Evolutionary conservation across 2,329 filamentous ascomycete species (phyloP), one percentile per base, ranked within the genome.

Genomic region (Exophiala calicioides): DNA sequence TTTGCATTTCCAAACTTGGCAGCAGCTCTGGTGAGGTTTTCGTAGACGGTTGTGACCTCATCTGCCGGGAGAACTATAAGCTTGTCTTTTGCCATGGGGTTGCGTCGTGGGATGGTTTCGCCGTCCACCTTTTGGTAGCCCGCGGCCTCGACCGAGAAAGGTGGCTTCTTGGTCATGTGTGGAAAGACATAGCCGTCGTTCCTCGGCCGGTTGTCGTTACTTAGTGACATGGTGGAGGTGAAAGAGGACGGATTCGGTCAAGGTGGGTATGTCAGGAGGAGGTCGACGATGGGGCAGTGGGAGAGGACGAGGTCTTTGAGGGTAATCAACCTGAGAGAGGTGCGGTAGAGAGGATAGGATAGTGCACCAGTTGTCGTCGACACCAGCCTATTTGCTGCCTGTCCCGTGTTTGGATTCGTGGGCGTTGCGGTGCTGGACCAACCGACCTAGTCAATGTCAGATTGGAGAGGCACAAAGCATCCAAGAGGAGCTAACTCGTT

Each of bases 31-130:
- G 79, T 79, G 61, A 95, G 74, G 56, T 95, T 80, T 60, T 94
- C 87, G 70, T 82, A 93, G 59, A 89, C 79, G 44, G 89, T 95
- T 57, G 77, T 72, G 65, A 91, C 77, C 55, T 84, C 85, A 30
- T 84, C 78, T 43, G 81, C 75, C 3, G 88, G 87, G 7, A 74
- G 79, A 44, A 76, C 73, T 53, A 81, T 71, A 48, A 95, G 81
- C 40, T 78, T 81, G 59, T 94, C 77, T 66, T 86, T 87, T 54
- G 85, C 81, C 49, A 76, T 74, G 44, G 80, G 75, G 65, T 94
- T 83, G 49, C 89, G 81, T 59, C 88, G 85, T 29, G 90, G 89
- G 56, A 89, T 83, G 38, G 90, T 91, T 74, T 95, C 89, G 72
- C 89, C 89, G 4, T 84, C 76, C 52, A 86, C 78, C 58, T 84